phyloP scores from a whole-genome alignment of 768 basidiomycete species.

The Boletellus ananiceps region DNA sequence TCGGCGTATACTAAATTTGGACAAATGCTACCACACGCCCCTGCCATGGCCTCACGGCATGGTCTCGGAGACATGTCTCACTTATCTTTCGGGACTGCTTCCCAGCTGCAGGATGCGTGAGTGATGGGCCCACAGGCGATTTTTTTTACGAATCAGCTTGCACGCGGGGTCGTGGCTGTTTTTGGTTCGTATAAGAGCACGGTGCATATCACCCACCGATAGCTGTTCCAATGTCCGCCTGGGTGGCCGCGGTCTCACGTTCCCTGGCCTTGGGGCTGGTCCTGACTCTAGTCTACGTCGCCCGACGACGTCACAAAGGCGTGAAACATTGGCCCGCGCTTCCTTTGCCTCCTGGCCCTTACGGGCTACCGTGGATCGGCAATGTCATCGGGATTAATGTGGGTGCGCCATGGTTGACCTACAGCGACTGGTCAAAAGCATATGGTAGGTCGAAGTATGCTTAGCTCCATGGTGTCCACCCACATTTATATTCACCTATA shows the following conservation, averaged over 20 bases:
- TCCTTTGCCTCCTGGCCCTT: conserved; percentile 4
- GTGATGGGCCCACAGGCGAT: too few species aligned
- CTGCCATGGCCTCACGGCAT: too few species aligned
- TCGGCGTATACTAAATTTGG: too few species aligned
- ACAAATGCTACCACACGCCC: too few species aligned
- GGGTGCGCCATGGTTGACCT: conserved; percentile 1
- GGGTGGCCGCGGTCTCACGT: background rate
- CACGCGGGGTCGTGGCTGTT: too few species aligned
- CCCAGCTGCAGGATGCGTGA: too few species aligned
- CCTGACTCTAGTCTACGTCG: background rate
- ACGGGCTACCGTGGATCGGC: background rate
- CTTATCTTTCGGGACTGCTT: too few species aligned
- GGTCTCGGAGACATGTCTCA: too few species aligned
- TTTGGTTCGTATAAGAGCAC: too few species aligned
- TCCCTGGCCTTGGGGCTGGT: background rate
- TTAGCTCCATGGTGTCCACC: background rate
- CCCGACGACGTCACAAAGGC: background rate
- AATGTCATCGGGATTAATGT: background rate
- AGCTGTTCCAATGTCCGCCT: background rate
- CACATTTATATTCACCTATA: background rate
- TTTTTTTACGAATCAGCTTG: too few species aligned
- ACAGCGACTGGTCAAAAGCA: background rate
- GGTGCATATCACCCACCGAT: too few species aligned
- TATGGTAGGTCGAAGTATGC: background rate
- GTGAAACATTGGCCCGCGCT: background rate